Conservation (phyloP, 2,329 filamentous ascomycete species). For the Alternaria burnsii region DNA sequence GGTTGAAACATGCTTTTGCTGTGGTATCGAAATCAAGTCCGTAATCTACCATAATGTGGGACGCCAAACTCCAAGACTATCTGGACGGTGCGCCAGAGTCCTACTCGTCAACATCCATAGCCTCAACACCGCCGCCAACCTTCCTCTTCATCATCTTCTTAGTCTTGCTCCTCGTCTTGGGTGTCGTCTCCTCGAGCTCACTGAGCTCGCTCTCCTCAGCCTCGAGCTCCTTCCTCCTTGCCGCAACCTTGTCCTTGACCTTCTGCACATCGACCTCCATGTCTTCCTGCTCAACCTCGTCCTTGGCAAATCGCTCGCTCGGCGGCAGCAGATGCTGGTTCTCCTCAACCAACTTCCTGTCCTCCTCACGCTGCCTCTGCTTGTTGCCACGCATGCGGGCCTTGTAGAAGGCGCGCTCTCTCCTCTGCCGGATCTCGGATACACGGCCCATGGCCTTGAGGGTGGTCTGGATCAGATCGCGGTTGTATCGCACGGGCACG, state of each 20-base stretch:
- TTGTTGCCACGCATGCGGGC: constrained; percentile 91
- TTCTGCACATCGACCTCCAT: constrained; percentile 58
- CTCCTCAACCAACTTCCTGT: constrained; percentile 87
- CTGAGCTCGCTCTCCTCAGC: constrained; percentile 60
- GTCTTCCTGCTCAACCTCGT: constrained; percentile 67
- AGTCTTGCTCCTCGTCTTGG: constrained; percentile 56
- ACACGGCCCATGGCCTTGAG: constrained; percentile 92
- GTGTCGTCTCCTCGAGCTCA: constrained; percentile 46
- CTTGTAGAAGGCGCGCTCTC: constrained; percentile 94
- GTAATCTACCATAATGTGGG: constrained; percentile 27
- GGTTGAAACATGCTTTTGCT: constrained; percentile 26
- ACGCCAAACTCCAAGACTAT: constrained; percentile 36
- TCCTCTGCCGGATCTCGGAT: constrained; percentile 79
- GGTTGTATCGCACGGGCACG: constrained; percentile 93
- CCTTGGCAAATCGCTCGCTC: constrained; percentile 54
- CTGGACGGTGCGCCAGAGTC: neutral
- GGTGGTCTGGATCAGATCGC: constrained; percentile 86
- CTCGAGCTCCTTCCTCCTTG: constrained; percentile 70
- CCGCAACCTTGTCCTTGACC: constrained; percentile 61
- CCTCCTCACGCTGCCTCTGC: constrained; percentile 78
- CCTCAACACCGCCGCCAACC: constrained; percentile 57
- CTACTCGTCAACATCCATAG: constrained; percentile 57
- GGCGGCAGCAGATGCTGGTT: constrained; percentile 89
- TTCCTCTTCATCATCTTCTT: constrained; percentile 55
- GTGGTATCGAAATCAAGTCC: constrained; percentile 40